These are phyloP conservation scores for Starmerella bombicola DNA, from an alignment of 805 yeast species.

Conservation along the genomic window DNA sequence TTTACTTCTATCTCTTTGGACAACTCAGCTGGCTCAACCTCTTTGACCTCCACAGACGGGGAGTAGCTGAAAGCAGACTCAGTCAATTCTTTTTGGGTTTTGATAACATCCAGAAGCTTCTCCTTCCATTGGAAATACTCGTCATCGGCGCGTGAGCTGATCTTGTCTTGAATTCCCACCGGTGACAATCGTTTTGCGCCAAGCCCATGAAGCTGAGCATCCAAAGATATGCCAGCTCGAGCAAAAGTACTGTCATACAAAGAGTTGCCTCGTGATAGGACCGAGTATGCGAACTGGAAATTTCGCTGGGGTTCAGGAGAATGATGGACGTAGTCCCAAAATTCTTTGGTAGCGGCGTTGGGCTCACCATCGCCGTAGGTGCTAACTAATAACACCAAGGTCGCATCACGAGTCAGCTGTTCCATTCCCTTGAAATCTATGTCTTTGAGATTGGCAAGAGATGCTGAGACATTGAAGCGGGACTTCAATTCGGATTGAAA, in stretches of 20 bases:
- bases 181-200: slow-evolving; percentile 53
- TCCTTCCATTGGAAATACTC: slow-evolving; percentile 78
- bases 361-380: slow-evolving; percentile 89
- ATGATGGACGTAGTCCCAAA: slow-evolving; percentile 35
- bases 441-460: slow-evolving; percentile 60
- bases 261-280: slow-evolving; percentile 73
- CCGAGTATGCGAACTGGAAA: slow-evolving; percentile 40
- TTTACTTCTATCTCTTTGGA: neutral
- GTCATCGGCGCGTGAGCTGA: slow-evolving; percentile 69
- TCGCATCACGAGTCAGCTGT: slow-evolving; percentile 38
- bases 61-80: slow-evolving; percentile 59
- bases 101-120: slow-evolving; percentile 43
- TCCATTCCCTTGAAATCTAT: slow-evolving; percentile 56
- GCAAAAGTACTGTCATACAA: slow-evolving; percentile 66
- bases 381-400: slow-evolving; percentile 53
- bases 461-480: slow-evolving; percentile 52
- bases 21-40: neutral
- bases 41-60: slow-evolving; percentile 37
- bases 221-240: slow-evolving; percentile 46
- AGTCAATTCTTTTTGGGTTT: slow-evolving; percentile 42
- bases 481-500: slow-evolving; percentile 64
- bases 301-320: slow-evolving; percentile 26
- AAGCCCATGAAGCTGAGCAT: slow-evolving; percentile 36
- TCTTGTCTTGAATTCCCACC: slow-evolving; percentile 71
- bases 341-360: slow-evolving; percentile 53